phyloP scores from a whole-genome alignment of 2,329 filamentous ascomycete genomes.

The Xylaria digitata region DNA sequence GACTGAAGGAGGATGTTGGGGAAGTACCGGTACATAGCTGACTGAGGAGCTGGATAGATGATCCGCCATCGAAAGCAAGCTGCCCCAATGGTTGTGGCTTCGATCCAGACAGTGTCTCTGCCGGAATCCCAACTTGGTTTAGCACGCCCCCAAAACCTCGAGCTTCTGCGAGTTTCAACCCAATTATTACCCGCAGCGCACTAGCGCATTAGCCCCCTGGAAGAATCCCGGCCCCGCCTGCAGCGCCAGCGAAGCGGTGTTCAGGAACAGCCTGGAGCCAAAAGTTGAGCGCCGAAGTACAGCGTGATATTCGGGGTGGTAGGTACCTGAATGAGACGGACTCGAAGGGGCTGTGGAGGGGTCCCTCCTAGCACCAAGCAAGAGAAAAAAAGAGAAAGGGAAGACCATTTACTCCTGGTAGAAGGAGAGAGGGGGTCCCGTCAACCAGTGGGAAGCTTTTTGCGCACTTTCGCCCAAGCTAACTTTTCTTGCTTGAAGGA shows the following conservation, averaged over 20 bases:
- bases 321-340: conserved; percentile 21
- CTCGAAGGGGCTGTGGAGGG: conserved; percentile 26
- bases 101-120: conserved; percentile 33
- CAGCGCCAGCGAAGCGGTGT: conserved; percentile 34
- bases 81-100: conserved; percentile 49
- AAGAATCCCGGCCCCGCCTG: conserved; percentile 25
- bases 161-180: conserved; percentile 34
- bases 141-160: conserved; percentile 43
- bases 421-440: conserved; percentile 20
- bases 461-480: conserved; percentile 22
- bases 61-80: conserved; percentile 33
- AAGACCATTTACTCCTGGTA: conserved; percentile 15
- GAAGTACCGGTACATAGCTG: conserved; percentile 47
- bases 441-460: conserved; percentile 26
- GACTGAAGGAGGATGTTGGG: conserved; percentile 45
- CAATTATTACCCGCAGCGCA: conserved; percentile 43
- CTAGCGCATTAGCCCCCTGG: conserved; percentile 30
- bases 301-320: conserved; percentile 24
- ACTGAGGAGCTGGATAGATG: conserved; percentile 2
- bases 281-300: conserved; percentile 36
- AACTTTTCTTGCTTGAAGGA: conserved; percentile 32
- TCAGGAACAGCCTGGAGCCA: conserved; percentile 35
- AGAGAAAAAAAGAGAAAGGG: conserved; percentile 27
- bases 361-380: conserved; percentile 33
- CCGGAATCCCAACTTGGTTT: conserved; percentile 42